Base-by-base conservation (phyloP, 192 early-diverging fungal species). In the Podila clonocystis region DNA sequence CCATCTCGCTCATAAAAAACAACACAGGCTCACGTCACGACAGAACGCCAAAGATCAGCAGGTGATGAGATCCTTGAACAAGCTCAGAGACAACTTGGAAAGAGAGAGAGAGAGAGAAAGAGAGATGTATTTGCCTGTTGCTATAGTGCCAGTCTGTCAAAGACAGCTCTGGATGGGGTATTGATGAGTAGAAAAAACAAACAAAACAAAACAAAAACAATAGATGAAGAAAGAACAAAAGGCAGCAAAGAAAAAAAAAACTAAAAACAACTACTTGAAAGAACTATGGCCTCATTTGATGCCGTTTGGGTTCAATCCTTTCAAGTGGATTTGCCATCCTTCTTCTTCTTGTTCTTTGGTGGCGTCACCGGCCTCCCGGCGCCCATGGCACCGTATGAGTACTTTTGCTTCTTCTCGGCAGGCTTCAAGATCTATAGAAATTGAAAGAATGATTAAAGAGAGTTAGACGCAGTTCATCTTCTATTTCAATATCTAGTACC, bases 351-450 rank as follows among this genome's bases (percentile, higher is more conserved):
- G 66, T 89, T 92, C 55, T 93, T 88, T 72, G 91, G 93, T 13
- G 93, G 93, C 63, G 93, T 94, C 59, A 94, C 90, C 31, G 92
- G 91, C 65, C 90, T 84, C 58, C 91, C 91, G 36, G 87, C 69
- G 66, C 86, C 83, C 80, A 89, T 85, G 15, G 89, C 92, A 26
- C 91, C 93, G 80, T 95, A 94, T 26, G 84, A 80, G 75, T 93
- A 94, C 79, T 95, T 95, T 80, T 87, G 86, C 82, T 95, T 95
- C 88, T 95, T 95, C 75, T 97, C 97, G 33, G 97, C 97, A 60
- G 97, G 97, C 73, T 98, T 98, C 68, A 98, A 85, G 75, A 98
- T 98, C 94, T 95, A 74, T 52, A 26, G 55, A 48, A 45, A n/a
- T 58, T 62, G 45, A 36, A 8, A 26, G 33, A 8, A 62, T 64